Evolutionary conservation across 305 asterid species (phyloP).

Genomic region (Striga hermonthica): DNA sequence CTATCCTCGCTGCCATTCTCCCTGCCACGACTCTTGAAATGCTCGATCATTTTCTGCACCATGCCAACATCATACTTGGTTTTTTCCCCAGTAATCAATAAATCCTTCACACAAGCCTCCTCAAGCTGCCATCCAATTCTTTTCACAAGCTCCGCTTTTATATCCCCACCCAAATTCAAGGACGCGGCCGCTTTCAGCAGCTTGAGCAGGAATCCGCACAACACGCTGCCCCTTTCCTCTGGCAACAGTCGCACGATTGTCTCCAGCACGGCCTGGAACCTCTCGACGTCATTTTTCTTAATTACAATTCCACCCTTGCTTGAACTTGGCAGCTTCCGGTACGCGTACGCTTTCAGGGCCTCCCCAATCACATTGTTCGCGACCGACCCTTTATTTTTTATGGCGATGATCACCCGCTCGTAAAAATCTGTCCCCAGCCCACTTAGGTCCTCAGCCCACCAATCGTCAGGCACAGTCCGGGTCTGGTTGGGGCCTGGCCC

Average conservation of each 20-base stretch:
- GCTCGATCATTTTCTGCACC: constrained; percentile 30
- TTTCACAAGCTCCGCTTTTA: constrained; percentile 29
- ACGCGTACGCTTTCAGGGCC: constrained; percentile 35
- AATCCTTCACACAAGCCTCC: constrained; percentile 35
- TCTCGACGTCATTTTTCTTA: constrained; percentile 24
- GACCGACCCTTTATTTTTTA: constrained; percentile 27
- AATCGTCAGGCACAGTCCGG: constrained; percentile 35
- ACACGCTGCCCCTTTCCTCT: constrained; percentile 24
- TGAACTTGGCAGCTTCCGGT: constrained; percentile 30
- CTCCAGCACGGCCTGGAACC: constrained; percentile 29
- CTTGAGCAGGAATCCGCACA: constrained; percentile 37
- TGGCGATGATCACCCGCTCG: constrained; percentile 23
- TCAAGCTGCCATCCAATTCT: constrained; percentile 37
- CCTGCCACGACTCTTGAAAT: constrained; percentile 21
- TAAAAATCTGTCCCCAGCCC: constrained; percentile 35
- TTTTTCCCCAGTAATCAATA: constrained; percentile 28
- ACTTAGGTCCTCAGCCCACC: constrained; percentile 40
- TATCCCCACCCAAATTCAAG: constrained; percentile 22
- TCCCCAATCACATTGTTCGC: constrained; percentile 32
- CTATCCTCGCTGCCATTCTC: constrained; percentile 24
- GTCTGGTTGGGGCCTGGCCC: too few relatives aligned
- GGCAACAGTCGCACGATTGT: constrained; percentile 35
- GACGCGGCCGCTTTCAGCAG: constrained; percentile 30
- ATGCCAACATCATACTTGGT: constrained; percentile 23
- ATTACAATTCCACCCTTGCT: constrained; percentile 23